Conservation (phyloP, 306 rosid genomes). For the Neltuma alba region DNA sequence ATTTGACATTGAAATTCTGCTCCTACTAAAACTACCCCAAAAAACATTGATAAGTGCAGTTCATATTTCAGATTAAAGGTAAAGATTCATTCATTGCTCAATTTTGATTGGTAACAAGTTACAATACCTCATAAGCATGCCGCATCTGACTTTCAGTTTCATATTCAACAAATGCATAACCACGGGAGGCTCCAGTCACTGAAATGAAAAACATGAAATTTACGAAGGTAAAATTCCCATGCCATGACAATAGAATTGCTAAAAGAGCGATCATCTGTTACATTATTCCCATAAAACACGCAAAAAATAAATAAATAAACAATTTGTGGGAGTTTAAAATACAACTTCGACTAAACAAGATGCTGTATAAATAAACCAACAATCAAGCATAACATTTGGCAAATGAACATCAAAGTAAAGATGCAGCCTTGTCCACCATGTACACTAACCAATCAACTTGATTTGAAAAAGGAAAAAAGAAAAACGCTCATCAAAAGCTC, state of each 20-base stretch:
- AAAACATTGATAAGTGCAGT: not conserved
- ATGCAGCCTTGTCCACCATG: constrained; percentile 1
- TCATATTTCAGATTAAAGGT: not conserved
- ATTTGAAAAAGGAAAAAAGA: not conserved
- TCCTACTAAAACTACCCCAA: not conserved
- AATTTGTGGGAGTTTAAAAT: not conserved
- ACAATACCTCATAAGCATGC: constrained; percentile 68
- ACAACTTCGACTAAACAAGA: constrained; percentile 8
- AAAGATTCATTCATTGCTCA: not conserved
- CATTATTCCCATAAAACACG: constrained; percentile 16
- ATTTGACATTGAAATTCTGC: not conserved
- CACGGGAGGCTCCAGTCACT: constrained; percentile 93
- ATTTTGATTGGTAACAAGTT: constrained; percentile 11
- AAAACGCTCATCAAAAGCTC: not conserved
- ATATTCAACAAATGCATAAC: constrained; percentile 92
- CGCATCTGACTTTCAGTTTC: constrained; percentile 86
- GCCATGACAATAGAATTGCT: not conserved
- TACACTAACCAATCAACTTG: constrained; percentile 8
- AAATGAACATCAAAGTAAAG: not conserved
- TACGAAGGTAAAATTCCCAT: constrained; percentile 8
- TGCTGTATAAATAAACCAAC: not conserved
- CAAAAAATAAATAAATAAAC: no score
- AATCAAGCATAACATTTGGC: not conserved
- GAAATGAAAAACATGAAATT: constrained; percentile 32
- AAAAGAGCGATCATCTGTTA: not conserved